Evolutionary conservation across 805 yeast genomes (phyloP), one percentile per base, ranked within the genome.

Genomic region (Grigorovia yakushimaensis): DNA sequence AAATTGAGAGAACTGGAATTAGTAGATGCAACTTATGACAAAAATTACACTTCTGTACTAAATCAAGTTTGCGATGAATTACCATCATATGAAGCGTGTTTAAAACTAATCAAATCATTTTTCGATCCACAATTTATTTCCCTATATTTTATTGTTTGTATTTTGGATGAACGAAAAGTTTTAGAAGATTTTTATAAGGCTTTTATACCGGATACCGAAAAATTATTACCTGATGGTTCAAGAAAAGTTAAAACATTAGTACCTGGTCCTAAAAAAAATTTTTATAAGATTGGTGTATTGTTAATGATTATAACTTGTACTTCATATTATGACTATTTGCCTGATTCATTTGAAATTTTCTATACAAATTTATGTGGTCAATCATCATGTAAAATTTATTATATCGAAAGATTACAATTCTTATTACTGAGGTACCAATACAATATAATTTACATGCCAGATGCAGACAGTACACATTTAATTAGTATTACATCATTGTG

Each of bases 341-440:
- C 68, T 5, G 35, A 41, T 1, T 40, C 57, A 3, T 36, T 64
- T 9, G 44, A 47, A n/a, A 41, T 47, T 18, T 58, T 62, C 23
- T 43, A 56, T 11, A 50, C 54, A 1, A 52, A 49, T 42, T 39
- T 65, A 33, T 48, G 51, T n/a, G 69, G 69, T 2, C 52, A 57
- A 19, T 38, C 54, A 6, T 52, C 62, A 6, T 55, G 56, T 1
- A 65, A 65, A 42, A 51, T 51, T 10, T 57, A 51, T 46, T 64
- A 50, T 39, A 27, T 62, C 6, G 68, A 65, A 43, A 54, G 59
- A 22, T 54, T 52, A 1, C 68, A 64, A 45, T 56, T 55, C 39
- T 43, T 62, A 8, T 36, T 63, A 18, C 44, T 63, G n/a, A 44
- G 57, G 22, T 48, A 49, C 41, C 46, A 47, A 18, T 46, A 46